Percentiles rank a stretch among this genome's conserved stretches.
phyloP scores from a whole-genome alignment of 805 yeast genomes.

The Naumovozyma baii region DNA sequence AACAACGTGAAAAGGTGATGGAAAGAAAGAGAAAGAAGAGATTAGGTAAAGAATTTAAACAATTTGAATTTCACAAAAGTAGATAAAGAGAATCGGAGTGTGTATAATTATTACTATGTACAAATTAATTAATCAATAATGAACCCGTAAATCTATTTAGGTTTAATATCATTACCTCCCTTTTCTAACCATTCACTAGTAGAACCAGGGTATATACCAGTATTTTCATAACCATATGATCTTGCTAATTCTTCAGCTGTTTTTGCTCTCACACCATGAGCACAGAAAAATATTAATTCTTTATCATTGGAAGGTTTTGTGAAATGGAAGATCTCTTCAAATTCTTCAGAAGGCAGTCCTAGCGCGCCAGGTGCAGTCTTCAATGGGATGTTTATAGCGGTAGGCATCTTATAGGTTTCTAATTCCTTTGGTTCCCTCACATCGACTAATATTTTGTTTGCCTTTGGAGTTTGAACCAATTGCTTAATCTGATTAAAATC shows the following conservation, averaged over 20 bases:
- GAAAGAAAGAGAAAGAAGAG: constrained; percentile 82
- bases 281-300: constrained; percentile 81
- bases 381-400: constrained; percentile 78
- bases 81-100: no score
- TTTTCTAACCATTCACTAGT: constrained; percentile 67
- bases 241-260: constrained; percentile 88
- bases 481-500: constrained; percentile 41
- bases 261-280: constrained; percentile 84
- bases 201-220: constrained; percentile 83
- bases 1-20: constrained; percentile 70
- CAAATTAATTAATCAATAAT: no score
- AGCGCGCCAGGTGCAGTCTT: constrained; percentile 90
- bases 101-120: not conserved
- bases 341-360: constrained; percentile 68
- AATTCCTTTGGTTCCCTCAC: constrained; percentile 87
- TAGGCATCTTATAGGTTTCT: constrained; percentile 66
- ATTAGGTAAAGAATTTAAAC: constrained; percentile 68
- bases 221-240: constrained; percentile 74
- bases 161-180: constrained; percentile 17
- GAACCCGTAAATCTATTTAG: no score
- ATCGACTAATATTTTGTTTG: constrained; percentile 58
- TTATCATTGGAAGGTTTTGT: constrained; percentile 63
- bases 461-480: constrained; percentile 39
- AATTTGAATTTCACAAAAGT: constrained; percentile 34
- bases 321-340: constrained; percentile 71